Evolutionary conservation across 148 eudicot species (phyloP), one percentile per base, ranked within the genome.

Genomic region (Cornus suecica): DNA sequence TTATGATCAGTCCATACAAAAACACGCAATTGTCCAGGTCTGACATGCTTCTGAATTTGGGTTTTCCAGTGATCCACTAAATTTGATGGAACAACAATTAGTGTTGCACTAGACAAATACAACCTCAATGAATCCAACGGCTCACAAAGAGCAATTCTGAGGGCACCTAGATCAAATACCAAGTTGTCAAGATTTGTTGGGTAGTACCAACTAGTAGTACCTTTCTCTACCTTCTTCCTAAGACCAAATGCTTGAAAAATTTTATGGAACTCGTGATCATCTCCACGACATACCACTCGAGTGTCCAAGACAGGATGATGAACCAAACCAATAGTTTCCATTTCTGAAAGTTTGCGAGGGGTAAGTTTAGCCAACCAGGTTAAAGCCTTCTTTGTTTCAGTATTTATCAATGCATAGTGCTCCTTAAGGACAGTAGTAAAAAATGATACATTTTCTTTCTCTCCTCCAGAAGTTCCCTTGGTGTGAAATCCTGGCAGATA

Each of bases 21-120:
- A 70, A 91, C 87, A 41, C 86, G 90, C 78, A 94, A 83, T 65
- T 94, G 94, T 74, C 87, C 90, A 29, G 86, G 86, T 80, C 88
- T 82, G 68, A 94, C 96, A 84, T 94, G 99, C 88, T 86, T 90
- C 74, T 85, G 85, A 41, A 92, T 94, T 82, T 94, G 99, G 72
- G 86, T 79, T 75, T 76, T 84, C 99, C 99, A 94, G 65, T 94
- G 99, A 85, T 92, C 97, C 85, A 94, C 96, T 69, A 94, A 80
- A 86, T 94, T 92, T 66, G 94, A 80, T n/a, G 99, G 99, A 77
- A 94, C 99, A 72, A 94, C 96, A 80, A 94, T 73, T 60, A 94
- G 90, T 62, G 97, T 94, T 74, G 97, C 99, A 81, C 90, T 85
- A 23, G 99, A 94, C 76, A 94, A 76, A 80, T 89, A 94, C 75